Percentiles rank a stretch among this genome's conserved stretches.
These are phyloP conservation scores for Centella asiatica DNA, from an alignment of 129 eudicot genomes.

Conservation along the genomic window DNA sequence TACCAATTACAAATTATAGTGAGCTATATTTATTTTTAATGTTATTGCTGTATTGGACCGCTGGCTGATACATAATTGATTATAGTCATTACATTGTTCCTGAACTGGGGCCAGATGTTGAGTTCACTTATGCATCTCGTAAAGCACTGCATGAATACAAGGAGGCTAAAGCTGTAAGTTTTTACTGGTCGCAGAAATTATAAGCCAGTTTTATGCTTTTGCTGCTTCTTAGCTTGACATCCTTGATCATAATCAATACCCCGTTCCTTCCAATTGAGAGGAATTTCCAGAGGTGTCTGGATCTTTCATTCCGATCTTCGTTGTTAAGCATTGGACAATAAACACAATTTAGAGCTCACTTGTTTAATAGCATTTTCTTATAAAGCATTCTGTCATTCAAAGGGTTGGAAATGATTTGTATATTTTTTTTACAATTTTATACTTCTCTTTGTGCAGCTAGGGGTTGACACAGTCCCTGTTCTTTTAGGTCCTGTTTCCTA, in stretches of 20 bases:
- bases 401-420: neutral
- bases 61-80: neutral
- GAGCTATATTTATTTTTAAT: neutral
- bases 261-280: neutral
- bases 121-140: conserved; percentile 66
- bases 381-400: neutral
- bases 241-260: neutral
- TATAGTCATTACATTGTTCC: conserved; percentile 85
- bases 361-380: neutral
- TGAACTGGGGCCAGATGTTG: conserved; percentile 71
- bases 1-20: neutral
- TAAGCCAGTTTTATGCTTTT: neutral
- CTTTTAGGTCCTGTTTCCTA: conserved; percentile 72
- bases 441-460: conserved; percentile 43
- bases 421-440: neutral
- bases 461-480: conserved; percentile 69
- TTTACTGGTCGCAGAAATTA: neutral
- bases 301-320: neutral
- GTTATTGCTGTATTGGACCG: neutral
- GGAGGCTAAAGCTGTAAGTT: conserved; percentile 72
- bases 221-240: neutral
- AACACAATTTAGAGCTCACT: neutral
- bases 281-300: too few relatives aligned
- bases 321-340: neutral
- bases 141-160: conserved; percentile 78